Base-by-base conservation (phyloP, 208 protist species). In the Zelonia costaricensis region DNA sequence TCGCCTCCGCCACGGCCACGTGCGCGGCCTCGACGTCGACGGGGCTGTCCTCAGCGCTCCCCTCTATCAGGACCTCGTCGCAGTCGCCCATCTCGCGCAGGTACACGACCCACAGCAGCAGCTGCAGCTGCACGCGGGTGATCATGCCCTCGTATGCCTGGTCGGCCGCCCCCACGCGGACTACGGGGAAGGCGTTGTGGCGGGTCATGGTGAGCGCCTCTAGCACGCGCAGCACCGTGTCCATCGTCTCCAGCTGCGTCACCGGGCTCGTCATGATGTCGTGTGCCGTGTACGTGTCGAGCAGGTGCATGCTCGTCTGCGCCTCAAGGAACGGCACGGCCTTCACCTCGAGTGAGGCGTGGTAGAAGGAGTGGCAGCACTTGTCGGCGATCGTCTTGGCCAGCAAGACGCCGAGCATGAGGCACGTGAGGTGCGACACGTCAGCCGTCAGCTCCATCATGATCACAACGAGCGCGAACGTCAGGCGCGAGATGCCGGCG, bases 361-460 rank as follows among this genome's bases (percentile, higher is more conserved):
- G 82, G 57, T 95, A 96, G 23, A 96, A 73, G 10, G 83, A 86
- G 49, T 91, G 86, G 31, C 82, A 87, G 46, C 74, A 85, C 31
- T 63, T 74, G 60, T 95, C 80, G 20, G 79, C 92, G 38, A 93
- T 60, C 46, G 73, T 69, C 40, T 91, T 92, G 20, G 88, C 78
- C n/a, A 90, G 30, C 51, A 96, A 84, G n/a, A 95, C 74, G 15
- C 80, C 77, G 22, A 93, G 59, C 92, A 95, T 97, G 16, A 97
- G 68, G 51, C 86, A 90, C 10, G 92, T 74, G 13, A 93, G 71
- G 60, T 92, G 90, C 45, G 82, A 77, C 13, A 97, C 66, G 49
- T 94, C 87, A n/a, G 84, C 82, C 9, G 90, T 91, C 30, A 94
- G 38, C 65, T 97, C 92, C 74, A 95, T 82, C 83, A 97, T 78